These are phyloP conservation scores for Xylaria sp. DNA, from an alignment of 2,329 filamentous ascomycete genomes.

Conservation along the genomic window DNA sequence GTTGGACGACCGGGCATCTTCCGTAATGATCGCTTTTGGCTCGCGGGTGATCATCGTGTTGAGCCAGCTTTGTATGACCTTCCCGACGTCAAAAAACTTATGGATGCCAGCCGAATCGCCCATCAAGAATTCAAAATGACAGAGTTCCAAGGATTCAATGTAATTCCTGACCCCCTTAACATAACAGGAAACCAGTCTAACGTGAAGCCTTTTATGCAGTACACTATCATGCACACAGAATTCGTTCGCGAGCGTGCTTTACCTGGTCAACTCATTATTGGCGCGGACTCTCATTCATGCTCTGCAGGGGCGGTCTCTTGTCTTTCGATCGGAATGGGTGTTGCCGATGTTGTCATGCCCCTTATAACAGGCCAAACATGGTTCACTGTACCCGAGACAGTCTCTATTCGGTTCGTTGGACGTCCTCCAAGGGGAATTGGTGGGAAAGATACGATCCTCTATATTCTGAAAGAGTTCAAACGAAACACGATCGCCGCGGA, in stretches of 20 bases:
- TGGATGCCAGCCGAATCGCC: slow-evolving; percentile 51
- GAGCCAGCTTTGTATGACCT: slow-evolving; percentile 56
- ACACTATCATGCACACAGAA: slow-evolving; percentile 60
- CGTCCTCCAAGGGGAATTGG: slow-evolving; percentile 52
- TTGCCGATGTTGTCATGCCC: slow-evolving; percentile 57
- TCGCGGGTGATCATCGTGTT: slow-evolving; percentile 61
- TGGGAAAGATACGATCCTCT: slow-evolving; percentile 59
- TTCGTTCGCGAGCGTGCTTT: slow-evolving; percentile 57
- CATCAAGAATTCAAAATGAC: slow-evolving; percentile 57
- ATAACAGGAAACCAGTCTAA: not conserved
- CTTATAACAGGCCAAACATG: slow-evolving; percentile 60
- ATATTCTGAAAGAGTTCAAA: slow-evolving; percentile 57
- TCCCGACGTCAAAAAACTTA: slow-evolving; percentile 52
- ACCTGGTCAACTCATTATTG: slow-evolving; percentile 57
- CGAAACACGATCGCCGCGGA: slow-evolving; percentile 59
- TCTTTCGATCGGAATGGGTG: slow-evolving; percentile 58
- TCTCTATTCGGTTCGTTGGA: slow-evolving; percentile 55
- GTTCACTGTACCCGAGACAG: slow-evolving; percentile 58
- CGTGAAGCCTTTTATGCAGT: slow-evolving; percentile 20
- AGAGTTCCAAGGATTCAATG: slow-evolving; percentile 47
- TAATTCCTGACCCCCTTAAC: not conserved
- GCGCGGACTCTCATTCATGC: slow-evolving; percentile 60
- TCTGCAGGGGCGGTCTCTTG: slow-evolving; percentile 55
- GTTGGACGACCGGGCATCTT: slow-evolving; percentile 57
- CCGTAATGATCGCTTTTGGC: slow-evolving; percentile 62